phyloP scores from a whole-genome alignment of 129 eudicot species.

The Scalesia atractyloides region DNA sequence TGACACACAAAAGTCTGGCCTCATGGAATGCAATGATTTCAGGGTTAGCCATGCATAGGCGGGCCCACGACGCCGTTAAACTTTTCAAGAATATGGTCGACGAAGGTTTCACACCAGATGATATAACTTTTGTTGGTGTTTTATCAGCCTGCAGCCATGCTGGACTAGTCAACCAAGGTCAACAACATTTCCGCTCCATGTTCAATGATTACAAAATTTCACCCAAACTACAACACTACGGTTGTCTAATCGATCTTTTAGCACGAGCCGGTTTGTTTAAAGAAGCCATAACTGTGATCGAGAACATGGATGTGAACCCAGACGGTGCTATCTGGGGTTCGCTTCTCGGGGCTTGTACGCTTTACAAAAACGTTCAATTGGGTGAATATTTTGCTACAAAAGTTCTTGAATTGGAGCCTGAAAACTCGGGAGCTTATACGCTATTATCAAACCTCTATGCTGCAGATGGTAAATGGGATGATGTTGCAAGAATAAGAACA shows the following conservation, averaged over 20 bases:
- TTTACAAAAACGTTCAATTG: constrained; percentile 36
- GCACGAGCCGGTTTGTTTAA: constrained; percentile 45
- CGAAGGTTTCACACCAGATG: constrained; percentile 49
- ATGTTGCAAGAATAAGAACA: constrained; percentile 48
- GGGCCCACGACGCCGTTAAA: constrained; percentile 41
- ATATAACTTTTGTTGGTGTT: constrained; percentile 40
- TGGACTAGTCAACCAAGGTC: constrained; percentile 36
- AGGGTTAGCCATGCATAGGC: constrained; percentile 44
- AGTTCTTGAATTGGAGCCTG: constrained; percentile 32
- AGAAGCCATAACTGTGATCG: constrained; percentile 41
- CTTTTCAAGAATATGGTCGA: constrained; percentile 44
- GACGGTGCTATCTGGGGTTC: constrained; percentile 65
- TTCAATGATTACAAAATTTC: constrained; percentile 21
- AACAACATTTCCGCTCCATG: constrained; percentile 40
- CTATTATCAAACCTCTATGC: constrained; percentile 54
- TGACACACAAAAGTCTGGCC: no score
- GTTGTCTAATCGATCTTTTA: constrained; percentile 48
- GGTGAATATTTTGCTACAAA: constrained; percentile 44
- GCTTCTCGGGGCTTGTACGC: constrained; percentile 49
- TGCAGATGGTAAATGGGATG: constrained; percentile 51
- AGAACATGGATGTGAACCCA: constrained; percentile 48
- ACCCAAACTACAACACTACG: constrained; percentile 51
- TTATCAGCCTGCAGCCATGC: constrained; percentile 64
- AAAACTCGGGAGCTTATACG: constrained; percentile 49
- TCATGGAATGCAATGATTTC: no score